These are phyloP conservation scores for Phlegmacium glaucopus DNA, from an alignment of 768 basidiomycete genomes.

Conservation along the genomic window DNA sequence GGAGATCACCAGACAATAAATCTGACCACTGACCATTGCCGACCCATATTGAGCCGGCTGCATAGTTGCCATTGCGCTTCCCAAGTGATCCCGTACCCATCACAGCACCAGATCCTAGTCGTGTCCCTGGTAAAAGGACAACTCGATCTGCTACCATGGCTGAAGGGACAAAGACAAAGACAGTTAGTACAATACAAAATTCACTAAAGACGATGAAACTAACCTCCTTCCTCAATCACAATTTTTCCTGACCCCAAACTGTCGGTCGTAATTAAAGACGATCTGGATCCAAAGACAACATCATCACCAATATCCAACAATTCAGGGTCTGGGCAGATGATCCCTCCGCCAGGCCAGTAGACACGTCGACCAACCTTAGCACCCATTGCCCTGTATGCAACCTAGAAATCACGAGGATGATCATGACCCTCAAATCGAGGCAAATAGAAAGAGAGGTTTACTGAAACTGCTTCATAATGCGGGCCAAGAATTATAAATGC, in stretches of 20 bases:
- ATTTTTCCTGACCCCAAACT: conserved; percentile 37
- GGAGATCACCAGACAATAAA: too few species aligned
- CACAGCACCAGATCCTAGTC: conserved; percentile 36
- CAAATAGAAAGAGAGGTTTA: conserved; percentile 16
- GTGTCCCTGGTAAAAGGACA: conserved; percentile 40
- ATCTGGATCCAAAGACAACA: conserved; percentile 46
- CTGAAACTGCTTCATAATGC: conserved; percentile 45
- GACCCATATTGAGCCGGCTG: conserved; percentile 44
- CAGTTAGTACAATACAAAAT: too few species aligned
- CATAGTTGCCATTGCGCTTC: conserved; percentile 37
- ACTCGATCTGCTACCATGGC: conserved; percentile 51
- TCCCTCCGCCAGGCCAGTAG: conserved; percentile 46
- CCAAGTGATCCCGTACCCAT: conserved; percentile 48
- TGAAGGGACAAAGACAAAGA: conserved; percentile 9
- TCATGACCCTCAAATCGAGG: not conserved
- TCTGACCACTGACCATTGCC: conserved; percentile 38
- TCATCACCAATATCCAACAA: conserved; percentile 46
- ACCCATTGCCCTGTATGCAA: conserved; percentile 45
- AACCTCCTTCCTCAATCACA: conserved; percentile 37
- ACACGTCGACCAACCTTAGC: conserved; percentile 45
- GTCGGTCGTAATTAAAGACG: conserved; percentile 43
- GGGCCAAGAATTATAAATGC: conserved; percentile 42
- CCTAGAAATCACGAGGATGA: conserved; percentile 17
- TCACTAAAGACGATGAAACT: conserved; percentile 1
- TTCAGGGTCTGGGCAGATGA: conserved; percentile 45